These are phyloP conservation scores for Mucor irregularis DNA, from an alignment of 371 early-diverging fungal genomes.

Conservation along the genomic window DNA sequence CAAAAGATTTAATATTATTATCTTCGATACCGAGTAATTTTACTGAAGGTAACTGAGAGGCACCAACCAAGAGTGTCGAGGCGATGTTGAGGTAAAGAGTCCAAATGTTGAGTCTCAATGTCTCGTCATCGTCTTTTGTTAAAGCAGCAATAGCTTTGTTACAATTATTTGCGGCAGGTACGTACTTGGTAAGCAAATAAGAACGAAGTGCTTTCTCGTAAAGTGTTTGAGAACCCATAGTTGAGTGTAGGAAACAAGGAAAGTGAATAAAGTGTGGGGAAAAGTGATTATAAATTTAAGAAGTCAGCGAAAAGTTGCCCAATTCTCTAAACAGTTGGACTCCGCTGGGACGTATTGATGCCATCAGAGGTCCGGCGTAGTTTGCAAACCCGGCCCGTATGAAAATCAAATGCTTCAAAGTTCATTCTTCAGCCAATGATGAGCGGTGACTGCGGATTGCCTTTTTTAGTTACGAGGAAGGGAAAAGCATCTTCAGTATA, in stretches of 20 bases:
- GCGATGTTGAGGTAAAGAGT: conserved; percentile 41
- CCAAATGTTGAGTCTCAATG: conserved; percentile 20
- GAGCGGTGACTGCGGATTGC: no score
- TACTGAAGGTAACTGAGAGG: conserved; percentile 1
- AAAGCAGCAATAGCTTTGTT: conserved; percentile 19
- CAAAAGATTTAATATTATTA: neutral
- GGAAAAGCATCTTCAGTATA: no score
- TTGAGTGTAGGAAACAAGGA: neutral
- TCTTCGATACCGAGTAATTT: conserved; percentile 16
- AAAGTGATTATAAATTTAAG: neutral
- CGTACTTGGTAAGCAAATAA: conserved; percentile 25
- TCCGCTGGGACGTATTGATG: no score
- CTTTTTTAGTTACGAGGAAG: no score
- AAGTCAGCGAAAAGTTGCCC: neutral
- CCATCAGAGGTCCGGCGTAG: no score
- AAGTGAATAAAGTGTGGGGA: conserved; percentile 8
- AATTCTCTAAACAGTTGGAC: no score
- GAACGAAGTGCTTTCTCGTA: conserved; percentile 30
- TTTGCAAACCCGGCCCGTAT: no score
- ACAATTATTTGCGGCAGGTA: conserved; percentile 21
- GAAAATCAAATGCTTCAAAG: no score
- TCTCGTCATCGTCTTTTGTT: neutral
- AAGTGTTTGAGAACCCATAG: conserved; percentile 10
- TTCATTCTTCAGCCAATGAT: no score
- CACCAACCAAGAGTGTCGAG: conserved; percentile 17